A percentile compares a stretch with the other conserved stretches of the same genome.
Evolutionary conservation across 179 eudicot genomes (phyloP).

Genomic region (Amaranthus tricolor): DNA sequence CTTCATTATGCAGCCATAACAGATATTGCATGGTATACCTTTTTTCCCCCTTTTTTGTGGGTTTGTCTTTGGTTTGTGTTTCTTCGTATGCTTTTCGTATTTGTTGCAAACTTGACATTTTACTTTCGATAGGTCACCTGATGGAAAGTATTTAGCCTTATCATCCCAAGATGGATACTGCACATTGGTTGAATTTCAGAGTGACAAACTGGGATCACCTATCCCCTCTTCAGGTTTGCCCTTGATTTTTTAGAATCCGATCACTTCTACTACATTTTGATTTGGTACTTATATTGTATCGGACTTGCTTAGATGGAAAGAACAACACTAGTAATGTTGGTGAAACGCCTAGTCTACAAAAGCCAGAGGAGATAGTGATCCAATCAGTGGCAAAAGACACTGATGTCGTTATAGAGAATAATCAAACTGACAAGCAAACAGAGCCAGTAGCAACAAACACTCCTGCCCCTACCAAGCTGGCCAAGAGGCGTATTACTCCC

Average conservation of each 20-base stretch:
- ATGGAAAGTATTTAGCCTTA: constrained; percentile 70
- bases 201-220: constrained; percentile 72
- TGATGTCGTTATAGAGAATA: constrained; percentile 20
- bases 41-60: too few species aligned
- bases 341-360: constrained; percentile 20
- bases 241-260: constrained; percentile 5
- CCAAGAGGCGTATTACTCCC: constrained; percentile 90
- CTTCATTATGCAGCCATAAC: constrained; percentile 97
- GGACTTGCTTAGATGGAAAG: constrained; percentile 35
- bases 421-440: constrained; percentile 30
- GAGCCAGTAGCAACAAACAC: constrained; percentile 23
- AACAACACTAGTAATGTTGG: constrained; percentile 21
- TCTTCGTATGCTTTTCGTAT: background rate
- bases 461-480: constrained; percentile 52
- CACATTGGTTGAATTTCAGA: constrained; percentile 84
- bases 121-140: constrained; percentile 57
- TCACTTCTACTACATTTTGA: background rate
- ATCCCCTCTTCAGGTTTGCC: constrained; percentile 57
- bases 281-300: background rate
- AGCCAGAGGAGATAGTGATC: constrained; percentile 28
- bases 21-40: constrained; percentile 81
- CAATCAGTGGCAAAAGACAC: constrained; percentile 31
- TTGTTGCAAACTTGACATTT: background rate
- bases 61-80: background rate
- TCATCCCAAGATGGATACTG: constrained; percentile 99